Evolutionary conservation across 2,329 filamentous ascomycete species (phyloP), one percentile per base, ranked within the genome.

Genomic region (Alternaria incomplexa): DNA sequence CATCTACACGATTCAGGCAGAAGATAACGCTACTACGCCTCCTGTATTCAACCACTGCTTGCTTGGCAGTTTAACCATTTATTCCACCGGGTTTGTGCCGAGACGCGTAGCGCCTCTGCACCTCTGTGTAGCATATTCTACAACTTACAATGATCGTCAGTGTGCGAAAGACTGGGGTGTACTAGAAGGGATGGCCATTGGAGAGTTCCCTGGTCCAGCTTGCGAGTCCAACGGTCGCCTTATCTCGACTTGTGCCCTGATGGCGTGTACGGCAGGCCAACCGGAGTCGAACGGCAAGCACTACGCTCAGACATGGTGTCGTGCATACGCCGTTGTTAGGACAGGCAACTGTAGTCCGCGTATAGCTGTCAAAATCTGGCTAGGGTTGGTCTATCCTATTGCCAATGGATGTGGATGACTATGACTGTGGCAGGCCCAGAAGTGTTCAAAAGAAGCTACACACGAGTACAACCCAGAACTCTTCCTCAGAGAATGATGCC

Each of bases 91-190:
- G 7, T 43, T 20, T 50, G 20, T 43, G 22, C 55, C 48, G 43
- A 54, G 40, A 30, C 28, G 13, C 53, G 47, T 28, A 58, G 26
- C 36, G 36, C n/a, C 17, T 40, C 36, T 40, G 36, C 22, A 40
- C 46, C 26, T 56, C 40, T 36, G 20, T 52, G 48, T 26, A 61
- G 47, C 52, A 45, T 32, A 36, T 45, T 30, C 47, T 20, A 25
- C 32, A 45, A 43, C 47, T 58, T 32, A 50, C 40, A 57, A 51
- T n/a, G 54, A 62, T 62, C 54, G 52, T 62, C 59, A 20, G 17
- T 40, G 30, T 46, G 52, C 58, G 45, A 23, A 26, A 26, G 15
- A 46, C n/a, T 52, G 36, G 23, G 40, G 59, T 62, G 40, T 52
- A 52, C 36, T 20, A 32, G 40, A 7, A 28, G 7, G 17, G 36